These are phyloP conservation scores for Apocynum venetum DNA, from an alignment of 257 asterid genomes.

Conservation along the genomic window DNA sequence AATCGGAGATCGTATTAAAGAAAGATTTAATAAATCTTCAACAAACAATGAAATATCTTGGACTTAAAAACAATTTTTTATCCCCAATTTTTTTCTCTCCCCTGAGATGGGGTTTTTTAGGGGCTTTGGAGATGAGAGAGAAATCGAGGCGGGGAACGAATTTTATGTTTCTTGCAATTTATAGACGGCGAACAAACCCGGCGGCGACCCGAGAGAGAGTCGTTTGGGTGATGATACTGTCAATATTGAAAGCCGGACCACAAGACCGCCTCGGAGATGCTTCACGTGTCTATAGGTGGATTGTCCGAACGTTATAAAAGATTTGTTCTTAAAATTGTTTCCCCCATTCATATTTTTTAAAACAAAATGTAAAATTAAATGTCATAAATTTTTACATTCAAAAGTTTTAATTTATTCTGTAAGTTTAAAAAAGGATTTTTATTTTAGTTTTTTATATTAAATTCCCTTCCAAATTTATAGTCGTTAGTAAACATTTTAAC, in stretches of 20 bases:
- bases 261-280: not conserved
- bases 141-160: not conserved
- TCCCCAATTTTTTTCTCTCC: not conserved
- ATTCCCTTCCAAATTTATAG: no score
- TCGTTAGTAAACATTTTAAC: no score
- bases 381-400: no score
- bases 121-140: not conserved
- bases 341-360: no score
- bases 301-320: not conserved
- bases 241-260: not conserved
- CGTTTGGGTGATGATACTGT: not conserved
- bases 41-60: not conserved
- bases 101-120: not conserved
- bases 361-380: no score
- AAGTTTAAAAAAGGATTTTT: no score
- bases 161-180: conserved; percentile 7
- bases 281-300: not conserved
- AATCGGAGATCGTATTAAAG: not conserved
- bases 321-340: no score
- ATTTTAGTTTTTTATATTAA: no score
- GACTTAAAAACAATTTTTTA: not conserved
- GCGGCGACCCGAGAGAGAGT: conserved; percentile 3
- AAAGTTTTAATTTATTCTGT: no score
- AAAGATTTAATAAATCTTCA: not conserved
- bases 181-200: conserved; percentile 6